phyloP scores from a whole-genome alignment of 2,329 filamentous ascomycete genomes.

The Trichoderma gracile region DNA sequence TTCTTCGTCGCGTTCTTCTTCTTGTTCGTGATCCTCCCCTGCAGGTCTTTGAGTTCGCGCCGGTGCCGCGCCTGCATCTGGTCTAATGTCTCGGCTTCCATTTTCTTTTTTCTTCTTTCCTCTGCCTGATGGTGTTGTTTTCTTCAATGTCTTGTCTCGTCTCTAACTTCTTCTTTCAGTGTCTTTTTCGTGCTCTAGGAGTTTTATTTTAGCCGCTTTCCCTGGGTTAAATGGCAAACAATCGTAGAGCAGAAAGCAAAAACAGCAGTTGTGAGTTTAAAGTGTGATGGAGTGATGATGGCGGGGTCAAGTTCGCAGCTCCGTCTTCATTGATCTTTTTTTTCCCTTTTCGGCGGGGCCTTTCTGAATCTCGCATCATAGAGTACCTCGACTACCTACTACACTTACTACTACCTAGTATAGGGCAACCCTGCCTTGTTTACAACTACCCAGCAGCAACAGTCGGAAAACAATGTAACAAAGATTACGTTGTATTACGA shows the following conservation, averaged over 20 bases:
- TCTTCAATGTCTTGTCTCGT: background rate
- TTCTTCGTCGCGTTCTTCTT: conserved; percentile 96
- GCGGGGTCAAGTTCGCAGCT: conserved; percentile 14
- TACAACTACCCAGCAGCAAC: background rate
- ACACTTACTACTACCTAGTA: no score
- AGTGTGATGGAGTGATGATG: background rate
- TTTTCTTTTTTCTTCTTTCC: conserved; percentile 18
- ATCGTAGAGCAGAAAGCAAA: background rate
- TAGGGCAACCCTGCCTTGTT: background rate
- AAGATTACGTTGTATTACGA: conserved; percentile 2
- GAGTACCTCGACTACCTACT: no score
- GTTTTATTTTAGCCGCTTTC: no score
- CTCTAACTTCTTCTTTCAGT: background rate
- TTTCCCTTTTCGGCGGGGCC: conserved; percentile 16
- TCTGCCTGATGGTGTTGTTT: no score
- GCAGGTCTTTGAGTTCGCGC: conserved; percentile 85
- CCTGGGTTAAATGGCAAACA: background rate
- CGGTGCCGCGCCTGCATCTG: conserved; percentile 77
- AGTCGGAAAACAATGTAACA: background rate
- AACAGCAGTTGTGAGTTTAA: background rate
- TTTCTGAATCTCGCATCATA: background rate
- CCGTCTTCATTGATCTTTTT: background rate
- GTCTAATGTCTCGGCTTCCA: conserved; percentile 62
- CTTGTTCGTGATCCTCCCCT: conserved; percentile 84
- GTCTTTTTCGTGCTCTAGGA: background rate